Conservation (phyloP, 352 stramenopile species). For the Pythium phragmiticola region DNA sequence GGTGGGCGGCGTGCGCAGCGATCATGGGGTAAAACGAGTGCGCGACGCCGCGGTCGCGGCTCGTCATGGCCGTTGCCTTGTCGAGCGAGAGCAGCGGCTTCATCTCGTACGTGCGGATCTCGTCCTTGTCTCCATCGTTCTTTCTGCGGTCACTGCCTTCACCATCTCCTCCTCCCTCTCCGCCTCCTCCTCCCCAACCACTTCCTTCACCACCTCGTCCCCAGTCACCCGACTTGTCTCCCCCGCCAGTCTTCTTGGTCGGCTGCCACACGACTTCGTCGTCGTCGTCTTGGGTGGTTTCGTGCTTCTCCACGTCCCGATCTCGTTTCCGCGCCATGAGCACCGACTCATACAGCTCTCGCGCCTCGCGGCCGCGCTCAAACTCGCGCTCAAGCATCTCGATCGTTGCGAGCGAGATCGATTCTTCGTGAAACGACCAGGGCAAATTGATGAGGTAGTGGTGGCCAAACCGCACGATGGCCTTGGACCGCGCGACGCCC, state of each 20-base stretch:
- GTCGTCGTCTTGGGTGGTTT: not conserved
- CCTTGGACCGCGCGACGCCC: slow-evolving; percentile 44
- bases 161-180: not conserved
- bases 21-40: slow-evolving; percentile 82
- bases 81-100: slow-evolving; percentile 33
- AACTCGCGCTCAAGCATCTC: slow-evolving; percentile 78
- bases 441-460: slow-evolving; percentile 82
- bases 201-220: not conserved
- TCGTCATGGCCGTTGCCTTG: slow-evolving; percentile 37
- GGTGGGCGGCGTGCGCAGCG: slow-evolving; percentile 31
- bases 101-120: not conserved
- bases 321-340: slow-evolving; percentile 42
- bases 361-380: slow-evolving; percentile 64
- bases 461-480: slow-evolving; percentile 73
- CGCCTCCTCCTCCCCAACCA: not conserved
- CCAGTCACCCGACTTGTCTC: not conserved
- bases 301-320: slow-evolving; percentile 6
- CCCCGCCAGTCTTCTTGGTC: not conserved
- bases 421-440: slow-evolving; percentile 75
- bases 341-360: slow-evolving; percentile 75
- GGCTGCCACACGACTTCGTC: not conserved
- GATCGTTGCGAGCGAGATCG: slow-evolving; percentile 65
- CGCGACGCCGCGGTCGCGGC: slow-evolving; percentile 61
- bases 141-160: not conserved
- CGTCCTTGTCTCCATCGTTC: not conserved